Evolutionary conservation across 2,329 filamentous ascomycete genomes (phyloP).

Genomic region (Harringtonia aguacate): DNA sequence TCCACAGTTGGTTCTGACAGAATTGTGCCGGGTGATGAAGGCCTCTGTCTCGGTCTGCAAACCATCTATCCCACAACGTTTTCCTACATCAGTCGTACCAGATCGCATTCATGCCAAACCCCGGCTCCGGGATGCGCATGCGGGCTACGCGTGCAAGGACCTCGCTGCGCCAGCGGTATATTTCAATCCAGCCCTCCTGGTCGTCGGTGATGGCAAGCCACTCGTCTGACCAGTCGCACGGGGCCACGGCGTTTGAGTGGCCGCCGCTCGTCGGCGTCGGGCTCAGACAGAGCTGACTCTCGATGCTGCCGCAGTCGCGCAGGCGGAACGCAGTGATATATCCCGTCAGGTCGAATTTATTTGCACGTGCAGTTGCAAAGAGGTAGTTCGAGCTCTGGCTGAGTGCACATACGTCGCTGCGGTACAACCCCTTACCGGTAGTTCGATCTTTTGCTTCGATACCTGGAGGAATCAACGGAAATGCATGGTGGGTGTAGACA

Average conservation of each 20-base stretch:
- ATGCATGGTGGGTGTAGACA: conserved; percentile 66
- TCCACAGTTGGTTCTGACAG: too few relatives aligned
- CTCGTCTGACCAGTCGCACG: conserved; percentile 75
- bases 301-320: conserved; percentile 56
- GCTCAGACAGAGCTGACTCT: conserved; percentile 68
- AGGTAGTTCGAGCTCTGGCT: conserved; percentile 62
- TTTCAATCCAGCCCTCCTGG: conserved; percentile 77
- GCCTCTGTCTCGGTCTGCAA: too few relatives aligned
- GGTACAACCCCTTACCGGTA: conserved; percentile 51
- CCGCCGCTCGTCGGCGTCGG: conserved; percentile 81
- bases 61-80: not conserved
- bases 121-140: conserved; percentile 70
- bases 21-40: too few relatives aligned
- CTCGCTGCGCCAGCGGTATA: conserved; percentile 79
- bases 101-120: conserved; percentile 93
- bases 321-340: conserved; percentile 77
- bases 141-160: conserved; percentile 68
- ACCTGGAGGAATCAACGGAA: conserved; percentile 70
- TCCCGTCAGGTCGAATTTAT: conserved; percentile 64
- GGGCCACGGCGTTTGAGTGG: conserved; percentile 79
- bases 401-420: conserved; percentile 72
- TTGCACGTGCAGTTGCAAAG: conserved; percentile 75
- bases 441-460: conserved; percentile 33
- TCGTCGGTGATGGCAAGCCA: conserved; percentile 88
- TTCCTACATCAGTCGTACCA: conserved; percentile 61